phyloP scores from a whole-genome alignment of 2,329 filamentous ascomycete species.

The Saccharata proteae region DNA sequence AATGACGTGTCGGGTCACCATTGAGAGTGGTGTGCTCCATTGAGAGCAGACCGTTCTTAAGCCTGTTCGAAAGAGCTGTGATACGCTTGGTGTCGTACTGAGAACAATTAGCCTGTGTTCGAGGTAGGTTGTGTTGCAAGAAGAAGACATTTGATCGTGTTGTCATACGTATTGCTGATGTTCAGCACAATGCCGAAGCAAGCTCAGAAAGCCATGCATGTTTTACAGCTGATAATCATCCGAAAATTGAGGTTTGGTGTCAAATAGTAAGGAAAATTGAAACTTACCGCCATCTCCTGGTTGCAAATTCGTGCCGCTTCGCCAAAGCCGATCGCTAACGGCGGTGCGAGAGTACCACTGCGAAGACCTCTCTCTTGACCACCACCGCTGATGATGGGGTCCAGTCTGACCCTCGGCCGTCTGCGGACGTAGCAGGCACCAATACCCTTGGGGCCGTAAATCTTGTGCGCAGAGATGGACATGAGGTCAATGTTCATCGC shows the following conservation, averaged over 20 bases:
- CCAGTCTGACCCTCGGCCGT: conserved; percentile 82
- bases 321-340: conserved; percentile 82
- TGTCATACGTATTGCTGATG: too few relatives aligned
- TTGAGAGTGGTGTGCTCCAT: conserved; percentile 92
- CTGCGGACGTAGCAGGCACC: conserved; percentile 92
- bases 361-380: conserved; percentile 91
- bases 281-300: conserved; percentile 78
- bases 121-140: conserved; percentile 9
- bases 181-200: too few relatives aligned
- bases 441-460: conserved; percentile 95
- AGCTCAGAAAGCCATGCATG: conserved; percentile 83
- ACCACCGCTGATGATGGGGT: conserved; percentile 91
- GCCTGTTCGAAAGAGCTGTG: conserved; percentile 66
- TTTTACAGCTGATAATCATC: conserved; percentile 72
- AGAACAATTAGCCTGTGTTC: conserved; percentile 13
- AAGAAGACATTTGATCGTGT: too few relatives aligned
- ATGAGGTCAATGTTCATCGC: conserved; percentile 97
- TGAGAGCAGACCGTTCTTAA: conserved; percentile 68
- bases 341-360: conserved; percentile 85
- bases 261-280: conserved; percentile 11
- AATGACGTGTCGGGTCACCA: conserved; percentile 70
- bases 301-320: conserved; percentile 89
- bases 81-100: conserved; percentile 90
- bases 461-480: conserved; percentile 98
- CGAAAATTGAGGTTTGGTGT: conserved; percentile 14